Evolutionary conservation across 805 yeast genomes (phyloP), one percentile per base, ranked within the genome.

Genomic region (Barnettozyma siamensis): DNA sequence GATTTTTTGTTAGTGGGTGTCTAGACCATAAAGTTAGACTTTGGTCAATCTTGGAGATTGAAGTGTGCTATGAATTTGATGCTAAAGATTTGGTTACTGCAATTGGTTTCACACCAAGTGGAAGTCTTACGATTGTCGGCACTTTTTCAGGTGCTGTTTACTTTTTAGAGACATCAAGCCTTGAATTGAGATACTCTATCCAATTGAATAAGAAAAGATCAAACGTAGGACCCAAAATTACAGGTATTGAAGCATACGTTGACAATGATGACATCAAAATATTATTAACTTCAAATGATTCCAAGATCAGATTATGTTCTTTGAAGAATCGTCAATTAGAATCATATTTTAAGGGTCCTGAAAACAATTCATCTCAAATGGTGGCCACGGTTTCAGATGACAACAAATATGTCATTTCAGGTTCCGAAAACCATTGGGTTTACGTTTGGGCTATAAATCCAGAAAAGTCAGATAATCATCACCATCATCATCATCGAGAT

Each of bases 371-470:
- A 35, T 76, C 91, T 5, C 88, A 86, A 32, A 83, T 85, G 38
- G 69, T 69, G 11, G 96, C 96, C 0, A 62, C 75, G 0, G 55
- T 75, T 2, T 75, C 80, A 19, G 86, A 77, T 38, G 79, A 79
- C 50, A 63, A 68, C 39, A 54, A 63, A 11, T 76, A 75, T 53
- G 72, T 88, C 6, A 71, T 88, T 8, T 70, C 84, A 7, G 95
- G 95, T 0, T 83, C 94, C 11, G 96, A 89, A 57, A 93, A 89
- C 62, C 87, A 85, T 50, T 79, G 88, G 79, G 76, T 85, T 12
- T 89, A 88, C 55, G 64, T 86, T 11, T 91, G 98, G 98, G 72
- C 73, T 41, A 60, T 72, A 9, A 47, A 34, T 33, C 12, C 12
- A 11, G 29, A 57, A 18, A 63, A 59, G 33, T 56, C 56, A 5